phyloP scores from a whole-genome alignment of 1,284 basidiomycete genomes.

The Ganoderma boninense region DNA sequence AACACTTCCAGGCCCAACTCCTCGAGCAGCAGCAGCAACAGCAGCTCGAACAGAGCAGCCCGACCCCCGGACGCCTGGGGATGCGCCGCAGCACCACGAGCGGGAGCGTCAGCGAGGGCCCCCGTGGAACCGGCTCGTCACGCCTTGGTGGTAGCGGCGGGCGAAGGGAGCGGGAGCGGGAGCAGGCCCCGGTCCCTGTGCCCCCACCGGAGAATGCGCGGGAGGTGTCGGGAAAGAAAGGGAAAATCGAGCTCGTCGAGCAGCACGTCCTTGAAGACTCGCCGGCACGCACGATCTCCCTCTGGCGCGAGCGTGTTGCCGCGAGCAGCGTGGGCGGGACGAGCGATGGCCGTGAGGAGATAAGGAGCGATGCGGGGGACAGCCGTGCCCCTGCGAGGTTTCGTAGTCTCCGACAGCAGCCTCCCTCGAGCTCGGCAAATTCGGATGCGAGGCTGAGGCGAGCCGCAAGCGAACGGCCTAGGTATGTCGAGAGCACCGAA shows the following conservation, averaged over 20 bases:
- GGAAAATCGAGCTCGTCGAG: conserved; percentile 43
- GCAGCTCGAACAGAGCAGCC: conserved; percentile 3
- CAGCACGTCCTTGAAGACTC: conserved; percentile 45
- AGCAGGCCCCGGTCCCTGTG: conserved; percentile 10
- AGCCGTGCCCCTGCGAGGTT: conserved; percentile 2
- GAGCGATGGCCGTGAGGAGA: not conserved
- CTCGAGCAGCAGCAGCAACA: conserved; percentile 6
- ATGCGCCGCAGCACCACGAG: conserved; percentile 13
- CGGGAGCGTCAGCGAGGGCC: conserved; percentile 22
- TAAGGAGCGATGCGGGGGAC: conserved; percentile 18
- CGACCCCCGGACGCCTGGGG: conserved; percentile 8
- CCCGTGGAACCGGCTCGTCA: conserved; percentile 12
- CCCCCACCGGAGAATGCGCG: conserved; percentile 35
- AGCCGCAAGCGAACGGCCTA: conserved; percentile 31
- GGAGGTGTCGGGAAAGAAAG: conserved; percentile 37
- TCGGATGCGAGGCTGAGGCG: conserved; percentile 32
- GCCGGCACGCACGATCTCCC: conserved; percentile 45
- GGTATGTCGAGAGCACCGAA: conserved; percentile 17
- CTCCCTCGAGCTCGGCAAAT: conserved; percentile 29
- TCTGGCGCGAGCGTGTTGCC: conserved; percentile 48
- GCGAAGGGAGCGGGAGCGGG: conserved; percentile 9
- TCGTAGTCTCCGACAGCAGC: conserved; percentile 32
- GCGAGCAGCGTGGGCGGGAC: conserved; percentile 34
- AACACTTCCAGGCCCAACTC: conserved; percentile 5
- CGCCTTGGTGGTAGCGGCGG: conserved; percentile 2